Conservation (phyloP, 805 yeast species). For the Lipomyces oligophaga region DNA sequence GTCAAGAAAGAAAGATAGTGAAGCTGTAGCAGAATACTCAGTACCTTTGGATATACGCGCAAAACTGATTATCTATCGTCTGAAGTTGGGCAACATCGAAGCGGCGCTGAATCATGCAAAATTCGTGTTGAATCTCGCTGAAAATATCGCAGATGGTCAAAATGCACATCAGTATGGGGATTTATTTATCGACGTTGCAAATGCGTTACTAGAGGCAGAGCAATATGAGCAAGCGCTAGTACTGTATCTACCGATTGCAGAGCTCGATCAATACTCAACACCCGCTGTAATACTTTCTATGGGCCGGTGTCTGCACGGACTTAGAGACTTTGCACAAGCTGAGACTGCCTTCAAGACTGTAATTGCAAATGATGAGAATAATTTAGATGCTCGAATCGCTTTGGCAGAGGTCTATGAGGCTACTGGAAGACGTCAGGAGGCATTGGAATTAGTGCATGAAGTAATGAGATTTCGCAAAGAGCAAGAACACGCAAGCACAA, state of each 20-base stretch:
- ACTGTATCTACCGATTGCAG: constrained; percentile 56
- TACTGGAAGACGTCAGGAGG: constrained; percentile 34
- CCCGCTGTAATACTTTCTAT: constrained; percentile 49
- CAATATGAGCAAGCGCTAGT: constrained; percentile 71
- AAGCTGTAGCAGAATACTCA: constrained; percentile 34
- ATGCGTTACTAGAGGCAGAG: constrained; percentile 63
- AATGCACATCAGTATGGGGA: constrained; percentile 61
- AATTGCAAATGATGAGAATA: constrained; percentile 43
- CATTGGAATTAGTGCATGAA: constrained; percentile 34
- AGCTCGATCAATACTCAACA: constrained; percentile 45
- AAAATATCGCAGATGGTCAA: neutral
- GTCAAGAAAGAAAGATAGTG: constrained; percentile 35
- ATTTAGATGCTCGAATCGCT: constrained; percentile 69
- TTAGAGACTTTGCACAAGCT: constrained; percentile 65
- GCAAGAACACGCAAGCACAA: constrained; percentile 15
- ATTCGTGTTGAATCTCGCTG: constrained; percentile 16
- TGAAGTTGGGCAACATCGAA: constrained; percentile 56
- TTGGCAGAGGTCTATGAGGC: constrained; percentile 74
- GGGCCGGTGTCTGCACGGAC: constrained; percentile 73
- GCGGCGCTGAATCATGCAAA: constrained; percentile 72
- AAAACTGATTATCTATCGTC: constrained; percentile 70
- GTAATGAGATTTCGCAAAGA: constrained; percentile 30
- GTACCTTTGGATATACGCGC: constrained; percentile 86
- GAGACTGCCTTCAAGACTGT: constrained; percentile 54
- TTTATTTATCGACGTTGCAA: constrained; percentile 71